Percentiles rank a stretch among this genome's conserved stretches.
phyloP scores from a whole-genome alignment of 2,329 filamentous ascomycete species.

The Amesomyces nigricolor region DNA sequence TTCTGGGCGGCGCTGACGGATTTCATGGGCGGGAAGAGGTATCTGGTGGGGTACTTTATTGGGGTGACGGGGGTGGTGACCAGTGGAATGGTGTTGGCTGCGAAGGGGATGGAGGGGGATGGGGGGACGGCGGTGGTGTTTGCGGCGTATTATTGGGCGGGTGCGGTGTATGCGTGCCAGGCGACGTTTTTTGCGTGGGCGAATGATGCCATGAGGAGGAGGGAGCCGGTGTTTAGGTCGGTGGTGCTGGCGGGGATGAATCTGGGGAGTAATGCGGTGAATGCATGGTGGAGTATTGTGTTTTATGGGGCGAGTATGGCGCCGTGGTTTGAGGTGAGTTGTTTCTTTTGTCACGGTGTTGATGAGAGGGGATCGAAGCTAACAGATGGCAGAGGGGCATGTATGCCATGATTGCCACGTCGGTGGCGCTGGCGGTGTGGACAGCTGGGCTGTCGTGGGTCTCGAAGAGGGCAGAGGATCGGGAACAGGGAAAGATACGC shows the following conservation, averaged over 20 bases:
- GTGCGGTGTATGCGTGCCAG: conserved; percentile 65
- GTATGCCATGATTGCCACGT: conserved; percentile 66
- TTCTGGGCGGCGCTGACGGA: conserved; percentile 68
- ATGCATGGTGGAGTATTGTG: conserved; percentile 67
- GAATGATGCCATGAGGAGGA: conserved; percentile 61
- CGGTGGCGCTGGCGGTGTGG: conserved; percentile 56
- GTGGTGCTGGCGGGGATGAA: conserved; percentile 71
- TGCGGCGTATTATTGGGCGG: conserved; percentile 64
- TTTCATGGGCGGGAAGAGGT: conserved; percentile 56
- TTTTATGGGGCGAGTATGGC: conserved; percentile 65
- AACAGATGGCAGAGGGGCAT: conserved; percentile 49
- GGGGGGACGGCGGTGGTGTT: conserved; percentile 50
- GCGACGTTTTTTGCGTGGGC: conserved; percentile 73
- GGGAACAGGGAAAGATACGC: background rate
- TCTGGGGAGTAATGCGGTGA: conserved; percentile 59
- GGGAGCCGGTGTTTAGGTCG: conserved; percentile 57
- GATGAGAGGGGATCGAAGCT: background rate
- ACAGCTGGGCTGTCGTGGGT: conserved; percentile 48
- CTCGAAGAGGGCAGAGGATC: conserved; percentile 23
- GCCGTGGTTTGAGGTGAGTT: conserved; percentile 57
- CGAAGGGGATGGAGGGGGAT: conserved; percentile 34
- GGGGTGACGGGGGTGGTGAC: conserved; percentile 58
- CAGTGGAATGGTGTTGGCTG: conserved; percentile 55
- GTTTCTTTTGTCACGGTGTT: background rate
- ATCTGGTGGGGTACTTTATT: conserved; percentile 62